Evolutionary conservation across 2,329 filamentous ascomycete species (phyloP), one percentile per base, ranked within the genome.

Genomic region (Neonectria coccinea): DNA sequence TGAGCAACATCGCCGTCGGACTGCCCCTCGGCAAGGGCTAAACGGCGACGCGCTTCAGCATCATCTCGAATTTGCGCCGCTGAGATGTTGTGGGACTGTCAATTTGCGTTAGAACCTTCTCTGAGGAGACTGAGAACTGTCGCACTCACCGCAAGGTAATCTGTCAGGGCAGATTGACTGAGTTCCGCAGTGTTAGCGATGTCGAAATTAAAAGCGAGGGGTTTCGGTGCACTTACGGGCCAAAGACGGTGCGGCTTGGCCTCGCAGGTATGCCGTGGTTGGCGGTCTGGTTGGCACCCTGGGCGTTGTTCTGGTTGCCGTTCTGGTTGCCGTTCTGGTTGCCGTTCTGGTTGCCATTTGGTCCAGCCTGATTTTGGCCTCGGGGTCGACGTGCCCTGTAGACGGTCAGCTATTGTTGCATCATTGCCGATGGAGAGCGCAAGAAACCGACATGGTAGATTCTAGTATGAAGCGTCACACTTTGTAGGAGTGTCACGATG

Each of bases 21-120:
- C 25, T 41, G 52, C 18, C 64, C 41, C 7, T 69, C 66, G 7
- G 66, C 66, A 5, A 72, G 74, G 29, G 78, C 78, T 63, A 75
- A 73, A 59, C 85, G 83, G 56, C 84, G 80, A 51, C 86, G 81
- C 39, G 78, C 76, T 33, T 84, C 81, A 18, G 85, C 85, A 66
- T 85, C 81, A 20, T 80, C 75, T 39, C 83, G 81, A 61, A 89
- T 89, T 63, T 86, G 83, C 29, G 81, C 76, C 2, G 87, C 85
- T 22, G 88, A 92, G 69, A 93, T 93, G 72, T 92, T 92, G 77
- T 92, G 89, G 2, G 90, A 88, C 86, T 91, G 36, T 41, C 20
- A 29, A 12, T 18, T 5, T 8, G 39, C 36, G 59, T 79, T 52
- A 79, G 73, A 48, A 59, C 29, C 7, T 7, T 20, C 2, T 14